These are phyloP conservation scores for Ceratobasidium sp. DNA, from an alignment of 1,284 basidiomycete genomes.

Conservation along the genomic window DNA sequence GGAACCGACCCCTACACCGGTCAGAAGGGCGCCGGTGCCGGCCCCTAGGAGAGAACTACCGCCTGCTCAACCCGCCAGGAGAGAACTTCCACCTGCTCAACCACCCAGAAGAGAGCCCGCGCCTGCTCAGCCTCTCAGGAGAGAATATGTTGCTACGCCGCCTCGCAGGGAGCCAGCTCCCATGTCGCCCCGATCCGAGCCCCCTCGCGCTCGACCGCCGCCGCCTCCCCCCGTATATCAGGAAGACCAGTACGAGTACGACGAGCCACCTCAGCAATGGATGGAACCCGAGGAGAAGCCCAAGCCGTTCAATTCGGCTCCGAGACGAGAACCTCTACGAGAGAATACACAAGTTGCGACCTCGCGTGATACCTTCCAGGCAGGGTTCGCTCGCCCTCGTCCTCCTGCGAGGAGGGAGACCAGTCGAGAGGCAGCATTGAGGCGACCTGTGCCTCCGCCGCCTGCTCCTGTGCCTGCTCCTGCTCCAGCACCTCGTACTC, in stretches of 20 bases:
- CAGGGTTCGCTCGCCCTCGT: conserved; percentile 34
- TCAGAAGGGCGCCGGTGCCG: not conserved
- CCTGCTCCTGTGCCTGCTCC: conserved; percentile 28
- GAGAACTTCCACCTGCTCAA: not conserved
- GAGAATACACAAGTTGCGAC: conserved; percentile 29
- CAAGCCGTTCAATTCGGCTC: conserved; percentile 13
- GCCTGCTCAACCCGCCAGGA: conserved; percentile 1
- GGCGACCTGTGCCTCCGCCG: conserved; percentile 39
- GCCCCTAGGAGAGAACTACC: conserved; percentile 6
- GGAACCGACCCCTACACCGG: conserved; percentile 14
- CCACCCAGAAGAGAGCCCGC: conserved; percentile 16
- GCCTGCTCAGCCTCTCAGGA: conserved; percentile 21
- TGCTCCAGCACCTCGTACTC: conserved; percentile 51
- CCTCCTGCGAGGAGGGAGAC: conserved; percentile 31
- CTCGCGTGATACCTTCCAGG: conserved; percentile 13
- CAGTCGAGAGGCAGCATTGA: conserved; percentile 37
- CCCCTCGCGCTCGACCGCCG: conserved; percentile 12
- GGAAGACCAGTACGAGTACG: conserved; percentile 34
- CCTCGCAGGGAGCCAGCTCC: conserved; percentile 25
- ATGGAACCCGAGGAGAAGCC: conserved; percentile 27
- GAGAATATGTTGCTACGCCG: conserved; percentile 7
- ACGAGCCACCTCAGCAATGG: conserved; percentile 28
- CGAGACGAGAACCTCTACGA: conserved; percentile 28
- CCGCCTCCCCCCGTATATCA: not conserved
- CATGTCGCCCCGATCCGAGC: conserved; percentile 11